phyloP scores from a whole-genome alignment of 345 rosid genomes.

The Ailanthus altissimus region DNA sequence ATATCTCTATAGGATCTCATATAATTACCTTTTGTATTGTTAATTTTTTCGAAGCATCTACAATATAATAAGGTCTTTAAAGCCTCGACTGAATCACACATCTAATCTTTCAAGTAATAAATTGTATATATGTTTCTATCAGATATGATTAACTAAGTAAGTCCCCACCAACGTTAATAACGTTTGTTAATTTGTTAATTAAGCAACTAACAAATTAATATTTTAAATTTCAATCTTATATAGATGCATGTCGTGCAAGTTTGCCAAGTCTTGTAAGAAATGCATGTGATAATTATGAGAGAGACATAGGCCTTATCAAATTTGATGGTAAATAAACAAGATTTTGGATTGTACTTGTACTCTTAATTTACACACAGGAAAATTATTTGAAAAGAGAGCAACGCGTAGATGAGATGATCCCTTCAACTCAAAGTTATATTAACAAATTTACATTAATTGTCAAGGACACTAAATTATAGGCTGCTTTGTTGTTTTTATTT shows the following conservation, averaged over 20 bases:
- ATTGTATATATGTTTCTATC: no score
- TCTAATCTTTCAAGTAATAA: no score
- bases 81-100: no score
- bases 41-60: no score
- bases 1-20: not conserved
- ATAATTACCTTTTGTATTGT: not conserved
- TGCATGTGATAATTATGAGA: not conserved
- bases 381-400: not conserved
- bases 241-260: slow-evolving; percentile 36
- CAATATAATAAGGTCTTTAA: not conserved
- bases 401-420: not conserved
- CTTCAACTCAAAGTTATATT: slow-evolving; percentile 11
- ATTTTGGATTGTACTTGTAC: not conserved
- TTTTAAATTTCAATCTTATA: no score
- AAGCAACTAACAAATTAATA: no score
- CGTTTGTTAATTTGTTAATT: no score
- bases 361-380: not conserved
- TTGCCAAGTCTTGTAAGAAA: slow-evolving; percentile 1
- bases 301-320: not conserved
- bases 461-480: not conserved
- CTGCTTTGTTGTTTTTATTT: not conserved
- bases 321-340: not conserved
- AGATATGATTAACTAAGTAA: no score
- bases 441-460: not conserved
- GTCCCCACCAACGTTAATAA: no score